Evolutionary conservation across 129 eudicot genomes (phyloP).

Genomic region (Arctium minus): DNA sequence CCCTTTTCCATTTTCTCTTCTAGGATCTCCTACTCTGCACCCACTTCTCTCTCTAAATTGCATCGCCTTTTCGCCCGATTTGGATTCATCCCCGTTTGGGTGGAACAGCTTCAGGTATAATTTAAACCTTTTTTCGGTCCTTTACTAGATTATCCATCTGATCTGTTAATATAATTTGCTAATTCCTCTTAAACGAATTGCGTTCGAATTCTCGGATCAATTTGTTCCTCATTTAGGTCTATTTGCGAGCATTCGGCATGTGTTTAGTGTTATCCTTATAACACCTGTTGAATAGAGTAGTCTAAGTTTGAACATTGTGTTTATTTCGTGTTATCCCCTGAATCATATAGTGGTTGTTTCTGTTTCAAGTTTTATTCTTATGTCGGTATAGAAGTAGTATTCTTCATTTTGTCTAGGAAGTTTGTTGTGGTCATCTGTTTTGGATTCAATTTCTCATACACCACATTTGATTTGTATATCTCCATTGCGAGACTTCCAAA

Average conservation of each 20-base stretch:
- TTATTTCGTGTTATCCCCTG: neutral
- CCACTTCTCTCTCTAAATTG: conserved; percentile 9
- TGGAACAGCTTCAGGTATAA: conserved; percentile 9
- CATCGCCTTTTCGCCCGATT: conserved; percentile 7
- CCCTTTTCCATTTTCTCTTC: conserved; percentile 17
- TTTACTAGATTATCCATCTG: neutral
- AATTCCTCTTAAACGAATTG: neutral
- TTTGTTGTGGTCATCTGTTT: neutral
- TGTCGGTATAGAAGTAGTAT: neutral
- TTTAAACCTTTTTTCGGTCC: neutral
- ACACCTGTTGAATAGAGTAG: neutral
- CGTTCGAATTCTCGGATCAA: neutral
- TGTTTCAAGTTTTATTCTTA: neutral
- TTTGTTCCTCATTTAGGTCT: conserved; percentile 12
- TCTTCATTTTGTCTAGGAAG: neutral
- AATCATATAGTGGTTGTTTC: neutral
- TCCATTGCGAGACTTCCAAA: neutral
- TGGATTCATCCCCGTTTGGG: neutral
- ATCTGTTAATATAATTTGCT: neutral
- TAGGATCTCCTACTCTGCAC: conserved; percentile 12
- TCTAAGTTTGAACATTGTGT: conserved; percentile 5
- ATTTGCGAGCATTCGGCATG: neutral
- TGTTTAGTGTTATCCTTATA: neutral
- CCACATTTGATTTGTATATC: neutral
- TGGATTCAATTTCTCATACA: neutral